phyloP scores from a whole-genome alignment of 306 rosid genomes.

The Vigna radiata region DNA sequence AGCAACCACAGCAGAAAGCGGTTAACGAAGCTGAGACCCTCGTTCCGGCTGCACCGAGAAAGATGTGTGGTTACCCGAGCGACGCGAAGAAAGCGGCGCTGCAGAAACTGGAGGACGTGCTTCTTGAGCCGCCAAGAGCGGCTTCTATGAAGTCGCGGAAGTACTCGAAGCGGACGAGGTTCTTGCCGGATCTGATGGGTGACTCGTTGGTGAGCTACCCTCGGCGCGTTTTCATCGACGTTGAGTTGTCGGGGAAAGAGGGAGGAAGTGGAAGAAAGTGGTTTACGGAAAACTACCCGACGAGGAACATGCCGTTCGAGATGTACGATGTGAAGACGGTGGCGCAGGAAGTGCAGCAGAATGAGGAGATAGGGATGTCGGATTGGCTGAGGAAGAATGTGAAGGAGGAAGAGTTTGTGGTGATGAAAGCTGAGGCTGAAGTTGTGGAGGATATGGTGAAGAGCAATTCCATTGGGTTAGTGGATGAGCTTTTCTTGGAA shows the following conservation, averaged over 20 bases:
- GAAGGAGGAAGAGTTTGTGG: constrained; percentile 79
- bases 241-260: constrained; percentile 59
- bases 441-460: constrained; percentile 80
- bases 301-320: constrained; percentile 71
- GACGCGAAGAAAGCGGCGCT: constrained; percentile 72
- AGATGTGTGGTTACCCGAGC: constrained; percentile 37
- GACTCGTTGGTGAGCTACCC: constrained; percentile 72
- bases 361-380: constrained; percentile 54
- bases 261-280: constrained; percentile 60
- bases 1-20: constrained; percentile 9
- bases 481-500: constrained; percentile 90
- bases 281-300: constrained; percentile 69
- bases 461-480: constrained; percentile 54
- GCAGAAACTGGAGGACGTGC: constrained; percentile 73
- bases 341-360: constrained; percentile 31
- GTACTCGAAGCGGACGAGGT: constrained; percentile 62
- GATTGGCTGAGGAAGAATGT: constrained; percentile 76
- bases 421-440: constrained; percentile 88
- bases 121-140: constrained; percentile 80
- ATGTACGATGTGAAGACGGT: constrained; percentile 66
- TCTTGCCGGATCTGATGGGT: constrained; percentile 79
- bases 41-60: constrained; percentile 39
- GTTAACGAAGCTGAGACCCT: background rate
- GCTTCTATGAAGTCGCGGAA: constrained; percentile 62
- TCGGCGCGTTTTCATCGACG: constrained; percentile 74